Percentiles rank a stretch among this genome's conserved stretches.
These are phyloP conservation scores for Lathyrus tuberosus DNA, from an alignment of 306 rosid genomes.

Conservation along the genomic window DNA sequence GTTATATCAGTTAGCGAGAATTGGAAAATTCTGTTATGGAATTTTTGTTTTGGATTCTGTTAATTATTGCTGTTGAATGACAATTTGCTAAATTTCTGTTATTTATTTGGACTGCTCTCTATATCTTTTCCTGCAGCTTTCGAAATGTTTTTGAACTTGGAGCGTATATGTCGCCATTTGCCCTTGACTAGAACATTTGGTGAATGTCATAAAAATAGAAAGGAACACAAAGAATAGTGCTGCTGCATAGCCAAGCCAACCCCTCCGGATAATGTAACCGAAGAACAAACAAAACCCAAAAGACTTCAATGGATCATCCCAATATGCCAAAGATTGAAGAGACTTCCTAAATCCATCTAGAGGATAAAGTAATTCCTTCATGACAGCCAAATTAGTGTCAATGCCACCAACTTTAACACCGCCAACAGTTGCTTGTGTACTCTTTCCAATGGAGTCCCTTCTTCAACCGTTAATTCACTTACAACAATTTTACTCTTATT, in stretches of 20 bases:
- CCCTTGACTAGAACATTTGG: conserved; percentile 56
- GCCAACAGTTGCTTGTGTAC: conserved; percentile 80
- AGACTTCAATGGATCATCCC: conserved; percentile 94
- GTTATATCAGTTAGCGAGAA: too few relatives aligned
- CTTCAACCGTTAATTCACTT: conserved; percentile 93
- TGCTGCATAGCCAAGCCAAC: conserved; percentile 73
- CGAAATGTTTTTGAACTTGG: too few relatives aligned
- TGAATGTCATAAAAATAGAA: conserved; percentile 75
- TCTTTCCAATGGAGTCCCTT: conserved; percentile 74
- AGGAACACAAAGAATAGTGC: conserved; percentile 54
- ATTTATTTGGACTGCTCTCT: too few relatives aligned
- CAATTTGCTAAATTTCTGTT: too few relatives aligned
- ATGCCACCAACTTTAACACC: conserved; percentile 97
- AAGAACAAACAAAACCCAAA: conserved; percentile 62
- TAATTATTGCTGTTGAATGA: too few relatives aligned
- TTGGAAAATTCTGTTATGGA: too few relatives aligned
- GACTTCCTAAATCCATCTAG: conserved; percentile 61
- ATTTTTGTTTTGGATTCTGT: too few relatives aligned
- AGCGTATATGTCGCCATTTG: too few relatives aligned
- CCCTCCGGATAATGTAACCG: conserved; percentile 83
- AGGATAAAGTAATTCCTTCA: conserved; percentile 96
- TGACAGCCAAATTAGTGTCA: conserved; percentile 88
- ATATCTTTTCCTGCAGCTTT: too few relatives aligned
- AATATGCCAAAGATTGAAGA: conserved; percentile 69
- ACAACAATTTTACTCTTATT: conserved; percentile 64